phyloP scores from a whole-genome alignment of 805 yeast genomes.

The Starmerella cellae region DNA sequence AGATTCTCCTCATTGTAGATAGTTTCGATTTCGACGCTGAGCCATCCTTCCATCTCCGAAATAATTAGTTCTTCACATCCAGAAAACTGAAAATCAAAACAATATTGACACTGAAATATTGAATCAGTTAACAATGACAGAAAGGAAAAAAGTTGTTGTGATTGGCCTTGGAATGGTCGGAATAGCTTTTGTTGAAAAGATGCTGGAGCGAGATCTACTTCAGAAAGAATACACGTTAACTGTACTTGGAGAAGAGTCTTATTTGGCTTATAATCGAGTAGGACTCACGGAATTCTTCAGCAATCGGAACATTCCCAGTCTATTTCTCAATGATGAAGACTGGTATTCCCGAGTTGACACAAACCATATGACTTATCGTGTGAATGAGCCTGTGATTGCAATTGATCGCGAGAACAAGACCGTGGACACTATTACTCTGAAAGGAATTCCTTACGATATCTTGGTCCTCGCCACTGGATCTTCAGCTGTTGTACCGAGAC shows the following conservation, averaged over 20 bases:
- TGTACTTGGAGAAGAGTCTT: conserved; percentile 30
- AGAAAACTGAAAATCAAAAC: too few relatives aligned
- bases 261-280: conserved; percentile 30
- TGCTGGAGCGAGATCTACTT: conserved; percentile 25
- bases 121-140: too few relatives aligned
- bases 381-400: conserved; percentile 12
- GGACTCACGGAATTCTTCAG: conserved; percentile 22
- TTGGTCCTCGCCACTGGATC: conserved; percentile 29
- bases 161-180: conserved; percentile 32
- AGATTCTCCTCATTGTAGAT: too few relatives aligned
- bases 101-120: too few relatives aligned
- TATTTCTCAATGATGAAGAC: conserved; percentile 13
- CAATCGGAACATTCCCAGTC: conserved; percentile 8
- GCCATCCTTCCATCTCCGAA: too few relatives aligned
- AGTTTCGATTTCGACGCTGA: too few relatives aligned
- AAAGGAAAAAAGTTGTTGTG: conserved; percentile 23
- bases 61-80: too few relatives aligned
- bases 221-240: conserved; percentile 23
- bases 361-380: conserved; percentile 15
- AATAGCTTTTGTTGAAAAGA: conserved; percentile 28
- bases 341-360: conserved; percentile 16
- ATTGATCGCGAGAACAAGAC: conserved; percentile 10
- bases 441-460: conserved; percentile 23
- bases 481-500: conserved; percentile 24
- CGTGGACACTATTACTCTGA: conserved; percentile 8